Evolutionary conservation across 2,329 filamentous ascomycete species (phyloP).

Genomic region (Endoconidiophora polonica): DNA sequence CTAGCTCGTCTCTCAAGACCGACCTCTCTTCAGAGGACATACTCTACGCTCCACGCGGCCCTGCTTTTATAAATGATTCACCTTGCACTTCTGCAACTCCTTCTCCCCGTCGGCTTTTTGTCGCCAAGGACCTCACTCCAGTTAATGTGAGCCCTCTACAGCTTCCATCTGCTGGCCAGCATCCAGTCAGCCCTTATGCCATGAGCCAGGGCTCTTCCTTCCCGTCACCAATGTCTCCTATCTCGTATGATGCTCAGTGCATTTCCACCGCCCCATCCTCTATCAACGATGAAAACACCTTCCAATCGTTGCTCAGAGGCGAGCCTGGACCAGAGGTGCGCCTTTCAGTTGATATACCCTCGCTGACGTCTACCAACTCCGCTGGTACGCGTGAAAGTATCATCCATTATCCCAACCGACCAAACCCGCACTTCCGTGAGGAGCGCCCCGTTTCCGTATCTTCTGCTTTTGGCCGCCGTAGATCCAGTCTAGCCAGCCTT

Average conservation of each 20-base stretch:
- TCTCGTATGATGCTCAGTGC: constrained; percentile 54
- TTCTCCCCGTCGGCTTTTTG: constrained; percentile 27
- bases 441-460: constrained; percentile 47
- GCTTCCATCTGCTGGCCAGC: constrained; percentile 27
- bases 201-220: constrained; percentile 48
- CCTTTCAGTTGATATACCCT: constrained; percentile 57
- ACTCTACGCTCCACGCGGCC: constrained; percentile 24
- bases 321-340: constrained; percentile 58
- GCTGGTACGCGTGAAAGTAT: constrained; percentile 57
- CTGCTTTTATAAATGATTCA: constrained; percentile 16
- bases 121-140: constrained; percentile 30
- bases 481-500: constrained; percentile 60
- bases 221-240: constrained; percentile 51
- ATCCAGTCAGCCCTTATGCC: constrained; percentile 48
- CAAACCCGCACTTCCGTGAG: constrained; percentile 31
- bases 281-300: constrained; percentile 51
- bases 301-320: constrained; percentile 54
- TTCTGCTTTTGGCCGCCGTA: constrained; percentile 48
- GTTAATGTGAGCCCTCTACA: constrained; percentile 33
- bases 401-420: constrained; percentile 22
- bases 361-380: constrained; percentile 57
- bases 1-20: constrained; percentile 30
- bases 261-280: constrained; percentile 64
- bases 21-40: constrained; percentile 24
- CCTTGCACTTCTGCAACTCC: constrained; percentile 26